Percentiles rank a stretch among this genome's conserved stretches.
These are phyloP conservation scores for Ogataea glucozyma DNA, from an alignment of 805 yeast genomes.

Conservation along the genomic window DNA sequence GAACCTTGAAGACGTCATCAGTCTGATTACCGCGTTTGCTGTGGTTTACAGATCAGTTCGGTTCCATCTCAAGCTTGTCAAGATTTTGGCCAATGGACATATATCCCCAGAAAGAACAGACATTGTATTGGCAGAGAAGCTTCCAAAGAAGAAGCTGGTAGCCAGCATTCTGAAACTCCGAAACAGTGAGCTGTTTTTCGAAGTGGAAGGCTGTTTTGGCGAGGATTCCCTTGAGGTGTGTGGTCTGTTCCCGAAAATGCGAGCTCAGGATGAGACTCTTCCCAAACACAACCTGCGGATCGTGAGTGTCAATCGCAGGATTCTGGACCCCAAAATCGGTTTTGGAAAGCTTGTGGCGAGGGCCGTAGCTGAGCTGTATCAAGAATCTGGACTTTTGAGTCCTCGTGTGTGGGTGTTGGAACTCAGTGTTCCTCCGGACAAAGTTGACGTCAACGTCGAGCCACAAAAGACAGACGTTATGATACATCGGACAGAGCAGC, in stretches of 20 bases:
- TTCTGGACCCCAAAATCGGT: slow-evolving; percentile 28
- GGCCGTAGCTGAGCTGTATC: slow-evolving; percentile 29
- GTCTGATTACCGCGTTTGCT: slow-evolving; percentile 35
- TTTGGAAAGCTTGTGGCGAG: slow-evolving; percentile 35
- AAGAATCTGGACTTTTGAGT: slow-evolving; percentile 22
- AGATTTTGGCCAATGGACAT: slow-evolving; percentile 18
- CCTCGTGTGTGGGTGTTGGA: slow-evolving; percentile 41
- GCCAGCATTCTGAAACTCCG: slow-evolving; percentile 22
- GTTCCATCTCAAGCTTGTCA: slow-evolving; percentile 32
- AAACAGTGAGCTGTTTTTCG: slow-evolving; percentile 19
- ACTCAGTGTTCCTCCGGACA: slow-evolving; percentile 23
- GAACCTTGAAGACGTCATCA: slow-evolving; percentile 27
- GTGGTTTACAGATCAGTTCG: slow-evolving; percentile 33
- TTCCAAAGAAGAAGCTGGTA: slow-evolving; percentile 15
- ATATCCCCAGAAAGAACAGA: slow-evolving; percentile 12
- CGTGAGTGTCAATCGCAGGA: slow-evolving; percentile 38
- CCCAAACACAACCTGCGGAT: slow-evolving; percentile 28
- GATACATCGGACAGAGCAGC: slow-evolving; percentile 24
- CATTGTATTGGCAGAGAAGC: slow-evolving; percentile 15
- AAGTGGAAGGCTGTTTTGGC: slow-evolving; percentile 4
- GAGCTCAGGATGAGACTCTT: slow-evolving; percentile 30
- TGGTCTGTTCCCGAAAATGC: slow-evolving; percentile 37
- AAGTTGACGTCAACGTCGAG: slow-evolving; percentile 44
- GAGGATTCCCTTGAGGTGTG: slow-evolving; percentile 14
- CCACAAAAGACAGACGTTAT: slow-evolving; percentile 46